Conservation (phyloP, 306 rosid species). For the Fagus crenata region DNA sequence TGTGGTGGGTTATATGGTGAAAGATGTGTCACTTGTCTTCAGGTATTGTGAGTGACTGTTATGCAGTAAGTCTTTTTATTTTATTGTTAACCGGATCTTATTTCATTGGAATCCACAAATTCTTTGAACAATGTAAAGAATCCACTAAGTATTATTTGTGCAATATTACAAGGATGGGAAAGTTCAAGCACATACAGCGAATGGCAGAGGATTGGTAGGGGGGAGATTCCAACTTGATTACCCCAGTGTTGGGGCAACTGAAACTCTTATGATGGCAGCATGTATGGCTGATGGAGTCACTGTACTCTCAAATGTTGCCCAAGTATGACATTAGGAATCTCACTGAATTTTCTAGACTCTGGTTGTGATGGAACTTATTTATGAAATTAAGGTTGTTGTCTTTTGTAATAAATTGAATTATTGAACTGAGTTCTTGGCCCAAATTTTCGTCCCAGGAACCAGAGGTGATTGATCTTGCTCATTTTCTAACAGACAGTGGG, state of each 20-base stretch:
- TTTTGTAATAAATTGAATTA: background rate
- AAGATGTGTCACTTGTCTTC: background rate
- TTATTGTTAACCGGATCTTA: too few species aligned
- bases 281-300: constrained; percentile 39
- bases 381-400: background rate
- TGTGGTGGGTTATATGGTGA: background rate
- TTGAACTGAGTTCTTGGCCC: background rate
- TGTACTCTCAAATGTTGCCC: constrained; percentile 39
- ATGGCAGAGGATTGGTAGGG: constrained; percentile 40
- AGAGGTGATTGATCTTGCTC: constrained; percentile 37
- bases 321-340: constrained; percentile 19
- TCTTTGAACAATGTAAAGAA: background rate
- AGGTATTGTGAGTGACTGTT: background rate
- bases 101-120: background rate
- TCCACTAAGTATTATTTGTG: background rate
- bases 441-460: constrained; percentile 30
- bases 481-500: constrained; percentile 24
- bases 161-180: constrained; percentile 35
- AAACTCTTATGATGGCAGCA: constrained; percentile 47
- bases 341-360: background rate
- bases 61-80: background rate
- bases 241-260: constrained; percentile 44
- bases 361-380: background rate
- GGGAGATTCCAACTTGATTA: constrained; percentile 35
- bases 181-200: constrained; percentile 31